Base-by-base conservation (phyloP, 306 rosid genomes). In the Prunus mongolica region DNA sequence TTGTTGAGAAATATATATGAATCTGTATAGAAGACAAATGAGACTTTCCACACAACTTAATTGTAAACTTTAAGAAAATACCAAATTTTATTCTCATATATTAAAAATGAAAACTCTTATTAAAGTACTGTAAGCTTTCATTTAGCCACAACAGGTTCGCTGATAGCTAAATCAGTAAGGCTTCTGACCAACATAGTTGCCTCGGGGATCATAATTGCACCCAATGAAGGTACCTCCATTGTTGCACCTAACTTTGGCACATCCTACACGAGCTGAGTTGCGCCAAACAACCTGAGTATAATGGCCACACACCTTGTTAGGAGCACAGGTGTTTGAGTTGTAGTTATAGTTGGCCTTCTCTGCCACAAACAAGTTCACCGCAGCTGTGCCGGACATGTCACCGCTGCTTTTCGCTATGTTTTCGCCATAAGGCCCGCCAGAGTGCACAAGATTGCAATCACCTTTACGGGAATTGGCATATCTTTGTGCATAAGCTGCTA, bases 201-300 rank as follows among this genome's bases (percentile, higher is more conserved):
- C 90, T 0, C 38, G 87, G 14, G 96, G 93, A 70, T 77, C 87
- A 81, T 91, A 89, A 79, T 89, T 89, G 81, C 93, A 91, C 8
- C 64, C 51, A 8, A 88, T 82, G 65, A 88, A 78, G 8, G 88
- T 86, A 32, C 90, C 84, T 0, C 84, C 86, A 50, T 71, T 75
- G n/a, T 71, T 2, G 45, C 91, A 88, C 32, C 6, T 51, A 24
- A 75, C 79, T 67, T 41, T 75, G 0, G 72, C 72, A 54, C 79
- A 75, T 0, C 72, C 79, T 10, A 75, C 25, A 2, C 72, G 72
- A 15, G 2, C 65, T 15, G 79, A 34, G 12, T 66, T 65, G 56
- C 44, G n/a, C 80, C 70, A 50, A 49, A 81, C 78, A 20, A 77
- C 85, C 90, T 74, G 79, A 69, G 88, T 86, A 15, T 87, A 89